Base-by-base conservation (phyloP, 2,329 filamentous ascomycete genomes). In the Beauveria sp. region DNA sequence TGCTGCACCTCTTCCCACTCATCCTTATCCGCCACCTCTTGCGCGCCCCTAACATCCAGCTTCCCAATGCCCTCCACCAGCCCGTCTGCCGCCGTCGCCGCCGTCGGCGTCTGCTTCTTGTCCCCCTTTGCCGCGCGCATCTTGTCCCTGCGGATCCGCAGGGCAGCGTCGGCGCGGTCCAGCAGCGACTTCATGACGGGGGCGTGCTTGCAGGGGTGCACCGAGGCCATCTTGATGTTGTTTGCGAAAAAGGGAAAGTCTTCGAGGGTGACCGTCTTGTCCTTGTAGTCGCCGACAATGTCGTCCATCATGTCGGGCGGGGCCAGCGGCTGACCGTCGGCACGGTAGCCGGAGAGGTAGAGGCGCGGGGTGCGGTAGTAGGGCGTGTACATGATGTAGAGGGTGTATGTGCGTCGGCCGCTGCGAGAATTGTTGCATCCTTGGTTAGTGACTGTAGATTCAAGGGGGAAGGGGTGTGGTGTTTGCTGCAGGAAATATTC, bases 181-280 rank as follows among this genome's bases (percentile, higher is more conserved):
- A 99, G 88, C 5, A 99, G 85, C 24, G 91, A 91, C 78, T 98
- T 99, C 95, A 99, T 99, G 68, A 99, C 95, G 31, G 89, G 89
- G 10, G 95, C 95, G 73, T 99, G 95, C 73, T 95, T 96, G 84
- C 95, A 99, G 3, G 95, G 95, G 72, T 99, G 95, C 16, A 99
- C 90, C 38, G 89, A 95, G 40, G 93, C 95, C 85, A 97, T 99
- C 80, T 97, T 96, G 72, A 97, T 86, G 68, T 87, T 88, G 71
- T 90, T 88, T 66, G 91, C 89, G 73, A 96, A 95, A 79, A 96
- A 97, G 52, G 91, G 92, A 72, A 99, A 99, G 75, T 97, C 92
- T 73, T 99, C 95, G 63, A 98, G 86, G 1, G 95, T 99, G 64
- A 99, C 95, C 0, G 95, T 99, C 81, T 99, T 99, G 79, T 96